Conservation (phyloP, 192 early-diverging fungal genomes). For the Entophlyctis luteolus region DNA sequence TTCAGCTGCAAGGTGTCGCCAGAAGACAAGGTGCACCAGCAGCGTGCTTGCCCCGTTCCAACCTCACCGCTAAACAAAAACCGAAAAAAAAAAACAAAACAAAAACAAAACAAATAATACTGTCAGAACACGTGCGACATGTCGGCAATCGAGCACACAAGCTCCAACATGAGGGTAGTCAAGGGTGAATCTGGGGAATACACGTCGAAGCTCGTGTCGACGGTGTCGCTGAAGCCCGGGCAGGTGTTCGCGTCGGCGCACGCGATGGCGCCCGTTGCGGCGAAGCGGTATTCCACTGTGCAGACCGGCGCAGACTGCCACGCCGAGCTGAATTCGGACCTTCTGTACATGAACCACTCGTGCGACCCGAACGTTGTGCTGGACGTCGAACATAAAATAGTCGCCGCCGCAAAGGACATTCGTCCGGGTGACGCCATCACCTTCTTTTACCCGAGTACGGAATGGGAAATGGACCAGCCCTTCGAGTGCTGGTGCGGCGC, state of each 20-base stretch:
- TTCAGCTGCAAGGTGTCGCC: no score
- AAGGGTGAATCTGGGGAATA: background rate
- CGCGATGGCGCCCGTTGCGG: background rate
- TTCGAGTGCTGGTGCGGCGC: conserved; percentile 50
- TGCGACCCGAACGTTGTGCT: conserved; percentile 33
- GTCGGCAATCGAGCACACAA: no score
- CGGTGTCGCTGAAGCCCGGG: conserved; percentile 8
- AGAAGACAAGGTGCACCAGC: no score
- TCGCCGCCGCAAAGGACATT: conserved; percentile 26
- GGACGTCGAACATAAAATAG: conserved; percentile 20
- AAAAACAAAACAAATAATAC: no score
- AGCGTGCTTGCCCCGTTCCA: no score
- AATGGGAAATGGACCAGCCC: conserved; percentile 48
- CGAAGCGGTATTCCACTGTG: conserved; percentile 28
- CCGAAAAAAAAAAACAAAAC: no score
- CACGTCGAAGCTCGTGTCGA: conserved; percentile 9
- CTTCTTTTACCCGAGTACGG: conserved; percentile 49
- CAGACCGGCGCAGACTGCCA: conserved; percentile 21
- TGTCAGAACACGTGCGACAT: no score
- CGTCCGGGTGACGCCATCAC: conserved; percentile 38
- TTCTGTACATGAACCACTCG: conserved; percentile 34
- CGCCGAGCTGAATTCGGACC: conserved; percentile 30
- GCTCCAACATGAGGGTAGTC: conserved; percentile 10
- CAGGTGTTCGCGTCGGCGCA: conserved; percentile 23
- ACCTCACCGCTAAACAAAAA: no score